A percentile compares a stretch with the other conserved stretches of the same genome.
Conservation (phyloP, 176 grass and related monocot species). For the Carex cristatella region DNA sequence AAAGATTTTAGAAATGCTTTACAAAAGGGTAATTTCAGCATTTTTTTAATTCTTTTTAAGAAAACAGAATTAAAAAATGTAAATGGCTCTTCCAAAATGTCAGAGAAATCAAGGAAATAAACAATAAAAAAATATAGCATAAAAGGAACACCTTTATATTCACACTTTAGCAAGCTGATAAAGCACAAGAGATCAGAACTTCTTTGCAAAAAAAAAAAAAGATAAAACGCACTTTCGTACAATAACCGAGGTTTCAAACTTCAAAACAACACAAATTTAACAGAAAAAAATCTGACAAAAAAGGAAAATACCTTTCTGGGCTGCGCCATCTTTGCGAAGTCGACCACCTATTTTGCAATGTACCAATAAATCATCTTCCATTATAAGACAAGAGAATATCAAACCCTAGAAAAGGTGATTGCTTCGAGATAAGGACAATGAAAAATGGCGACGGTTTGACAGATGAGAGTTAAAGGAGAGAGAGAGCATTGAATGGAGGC, state of each 20-base stretch:
- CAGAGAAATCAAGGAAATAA: background rate
- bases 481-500: background rate
- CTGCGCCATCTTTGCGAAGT: background rate
- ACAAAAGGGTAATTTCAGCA: slow-evolving; percentile 8
- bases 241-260: background rate
- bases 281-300: background rate
- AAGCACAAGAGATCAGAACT: background rate
- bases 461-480: background rate
- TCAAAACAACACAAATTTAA: background rate
- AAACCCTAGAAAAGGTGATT: background rate
- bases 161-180: background rate
- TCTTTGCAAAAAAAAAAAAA: background rate
- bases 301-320: slow-evolving; percentile 13
- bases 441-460: slow-evolving; percentile 11
- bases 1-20: background rate
- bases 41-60: background rate
- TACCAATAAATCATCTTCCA: slow-evolving; percentile 14
- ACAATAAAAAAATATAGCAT: background rate
- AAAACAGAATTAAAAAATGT: background rate
- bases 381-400: background rate
- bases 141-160: background rate
- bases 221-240: background rate
- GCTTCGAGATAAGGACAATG: slow-evolving; percentile 9
- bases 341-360: background rate
- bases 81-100: background rate